phyloP scores from a whole-genome alignment of 2,329 filamentous ascomycete species.

The Albifimbria verrucaria region DNA sequence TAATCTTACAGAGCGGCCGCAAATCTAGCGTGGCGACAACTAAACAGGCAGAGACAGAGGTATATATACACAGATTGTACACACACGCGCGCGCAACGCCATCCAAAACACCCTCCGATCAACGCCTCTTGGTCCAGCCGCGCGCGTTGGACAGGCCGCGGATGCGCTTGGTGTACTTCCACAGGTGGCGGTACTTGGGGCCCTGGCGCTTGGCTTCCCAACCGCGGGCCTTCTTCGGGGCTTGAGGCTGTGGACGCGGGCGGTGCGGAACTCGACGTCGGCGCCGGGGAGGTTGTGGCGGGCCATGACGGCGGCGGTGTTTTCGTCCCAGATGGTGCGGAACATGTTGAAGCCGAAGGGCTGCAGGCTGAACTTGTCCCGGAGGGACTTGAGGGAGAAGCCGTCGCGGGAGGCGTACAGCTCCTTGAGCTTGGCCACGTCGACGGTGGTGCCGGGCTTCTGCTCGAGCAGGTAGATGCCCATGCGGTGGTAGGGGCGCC shows the following conservation, averaged over 20 bases:
- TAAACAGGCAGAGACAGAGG: too few species aligned
- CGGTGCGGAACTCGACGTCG: slow-evolving; percentile 80
- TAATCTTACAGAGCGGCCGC: not conserved
- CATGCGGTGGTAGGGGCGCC: slow-evolving; percentile 89
- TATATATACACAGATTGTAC: not conserved
- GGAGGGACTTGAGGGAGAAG: slow-evolving; percentile 74
- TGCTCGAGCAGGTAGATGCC: slow-evolving; percentile 84
- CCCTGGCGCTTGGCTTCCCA: slow-evolving; percentile 66
- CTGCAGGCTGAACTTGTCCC: slow-evolving; percentile 63
- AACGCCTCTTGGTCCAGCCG: slow-evolving; percentile 39
- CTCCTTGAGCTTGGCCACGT: slow-evolving; percentile 54
- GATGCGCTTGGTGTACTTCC: slow-evolving; percentile 64
- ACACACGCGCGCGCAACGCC: not conserved
- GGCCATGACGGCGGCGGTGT: slow-evolving; percentile 83
- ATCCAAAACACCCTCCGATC: slow-evolving; percentile 6
- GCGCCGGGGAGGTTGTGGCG: slow-evolving; percentile 70
- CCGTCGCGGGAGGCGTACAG: slow-evolving; percentile 54
- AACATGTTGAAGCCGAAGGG: slow-evolving; percentile 86
- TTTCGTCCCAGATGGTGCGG: slow-evolving; percentile 85
- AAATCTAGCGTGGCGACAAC: too few species aligned
- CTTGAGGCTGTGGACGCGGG: slow-evolving; percentile 69
- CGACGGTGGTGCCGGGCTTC: slow-evolving; percentile 53
- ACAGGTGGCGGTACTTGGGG: slow-evolving; percentile 61
- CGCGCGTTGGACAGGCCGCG: slow-evolving; percentile 38
- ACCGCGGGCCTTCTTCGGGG: slow-evolving; percentile 57